These are phyloP conservation scores for Cladosporium sp. DNA, from an alignment of 2,329 filamentous ascomycete genomes.

Conservation along the genomic window DNA sequence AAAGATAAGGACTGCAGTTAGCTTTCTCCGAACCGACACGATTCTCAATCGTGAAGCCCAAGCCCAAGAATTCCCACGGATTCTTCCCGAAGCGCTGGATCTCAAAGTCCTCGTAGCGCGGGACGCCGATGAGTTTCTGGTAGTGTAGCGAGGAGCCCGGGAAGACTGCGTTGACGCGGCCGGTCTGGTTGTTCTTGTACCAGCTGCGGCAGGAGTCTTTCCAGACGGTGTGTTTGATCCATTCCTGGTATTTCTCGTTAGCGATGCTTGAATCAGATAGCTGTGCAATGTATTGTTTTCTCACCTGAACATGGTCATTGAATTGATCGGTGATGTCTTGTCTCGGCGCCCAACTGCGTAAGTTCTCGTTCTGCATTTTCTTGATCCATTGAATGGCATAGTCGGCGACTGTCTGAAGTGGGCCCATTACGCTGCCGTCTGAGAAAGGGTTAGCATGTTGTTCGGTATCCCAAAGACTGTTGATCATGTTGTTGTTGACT, in stretches of 20 bases:
- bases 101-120: conserved; percentile 47
- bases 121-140: conserved; percentile 39
- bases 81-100: conserved; percentile 44
- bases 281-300: background rate
- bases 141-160: conserved; percentile 55
- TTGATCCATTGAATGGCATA: conserved; percentile 47
- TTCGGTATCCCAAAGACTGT: background rate
- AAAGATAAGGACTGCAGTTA: conserved; percentile 43
- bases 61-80: conserved; percentile 44
- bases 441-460: background rate
- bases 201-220: conserved; percentile 47
- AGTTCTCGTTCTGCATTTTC: conserved; percentile 49
- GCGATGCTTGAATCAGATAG: background rate
- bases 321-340: conserved; percentile 45
- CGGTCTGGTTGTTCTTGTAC: conserved; percentile 51
- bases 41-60: conserved; percentile 42
- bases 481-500: background rate
- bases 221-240: conserved; percentile 53
- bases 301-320: conserved; percentile 42
- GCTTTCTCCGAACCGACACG: conserved; percentile 26
- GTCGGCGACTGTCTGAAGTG: conserved; percentile 40
- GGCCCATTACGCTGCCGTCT: conserved; percentile 40
- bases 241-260: conserved; percentile 37
- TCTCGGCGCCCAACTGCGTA: conserved; percentile 43
- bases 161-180: conserved; percentile 51